These are phyloP conservation scores for Achaetomiella virescens DNA, from an alignment of 495 filamentous ascomycete species.

Conservation along the genomic window DNA sequence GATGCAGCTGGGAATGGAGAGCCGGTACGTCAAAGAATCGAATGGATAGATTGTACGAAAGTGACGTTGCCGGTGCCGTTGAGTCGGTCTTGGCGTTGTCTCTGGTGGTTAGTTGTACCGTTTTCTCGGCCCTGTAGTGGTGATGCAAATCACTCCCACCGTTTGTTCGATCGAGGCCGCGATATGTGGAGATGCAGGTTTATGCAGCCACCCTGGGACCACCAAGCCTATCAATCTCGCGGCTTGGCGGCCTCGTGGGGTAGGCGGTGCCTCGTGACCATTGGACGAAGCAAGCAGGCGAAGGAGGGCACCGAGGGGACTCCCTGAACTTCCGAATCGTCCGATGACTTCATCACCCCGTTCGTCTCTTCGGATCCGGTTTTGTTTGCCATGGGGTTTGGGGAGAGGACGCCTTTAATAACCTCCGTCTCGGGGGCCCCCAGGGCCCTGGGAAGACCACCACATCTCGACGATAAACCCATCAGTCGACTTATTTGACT, in stretches of 20 bases:
- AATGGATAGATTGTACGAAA: slow-evolving; percentile 23
- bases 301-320: too few relatives aligned
- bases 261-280: slow-evolving; percentile 1
- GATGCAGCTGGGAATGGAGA: slow-evolving; percentile 36
- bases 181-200: background rate
- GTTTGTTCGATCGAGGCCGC: background rate
- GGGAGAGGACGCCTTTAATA: slow-evolving; percentile 18
- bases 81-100: background rate
- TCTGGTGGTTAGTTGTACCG: background rate
- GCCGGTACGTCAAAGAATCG: slow-evolving; percentile 32
- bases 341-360: slow-evolving; percentile 24
- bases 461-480: background rate
- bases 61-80: too few relatives aligned
- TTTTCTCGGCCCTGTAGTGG: background rate
- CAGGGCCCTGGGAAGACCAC: slow-evolving; percentile 3
- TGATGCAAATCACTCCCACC: too few relatives aligned
- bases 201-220: slow-evolving; percentile 10
- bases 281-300: slow-evolving; percentile 1
- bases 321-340: background rate
- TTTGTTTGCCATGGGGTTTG: slow-evolving; percentile 8
- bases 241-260: background rate
- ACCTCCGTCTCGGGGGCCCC: slow-evolving; percentile 4
- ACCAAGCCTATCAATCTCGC: background rate
- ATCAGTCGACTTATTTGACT: background rate
- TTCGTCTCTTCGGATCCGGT: slow-evolving; percentile 16